Conservation (phyloP, 768 basidiomycete species). For the Macrolepiota dolichaula region DNA sequence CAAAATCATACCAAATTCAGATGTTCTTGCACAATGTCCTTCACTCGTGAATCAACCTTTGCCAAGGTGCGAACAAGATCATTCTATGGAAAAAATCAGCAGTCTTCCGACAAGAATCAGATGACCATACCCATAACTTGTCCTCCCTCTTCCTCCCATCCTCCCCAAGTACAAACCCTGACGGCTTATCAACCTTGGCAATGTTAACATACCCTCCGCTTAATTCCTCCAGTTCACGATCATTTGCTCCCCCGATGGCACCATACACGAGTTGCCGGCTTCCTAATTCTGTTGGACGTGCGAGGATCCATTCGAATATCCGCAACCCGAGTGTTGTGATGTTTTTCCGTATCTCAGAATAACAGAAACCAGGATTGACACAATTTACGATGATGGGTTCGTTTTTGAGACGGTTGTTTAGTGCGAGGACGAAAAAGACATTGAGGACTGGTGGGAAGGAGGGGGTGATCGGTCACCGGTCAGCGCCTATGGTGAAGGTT, state of each 20-base stretch:
- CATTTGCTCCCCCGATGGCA: constrained; percentile 20
- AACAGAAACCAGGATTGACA: constrained; percentile 43
- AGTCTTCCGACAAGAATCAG: background rate
- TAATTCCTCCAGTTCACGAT: constrained; percentile 7
- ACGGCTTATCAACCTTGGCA: constrained; percentile 21
- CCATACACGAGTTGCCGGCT: constrained; percentile 31
- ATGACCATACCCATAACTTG: constrained; percentile 24
- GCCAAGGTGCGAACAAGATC: constrained; percentile 2
- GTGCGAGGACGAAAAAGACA: constrained; percentile 35
- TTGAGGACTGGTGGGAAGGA: constrained; percentile 35
- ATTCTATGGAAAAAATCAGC: background rate
- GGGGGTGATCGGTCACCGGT: too few relatives aligned
- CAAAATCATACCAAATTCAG: too few relatives aligned
- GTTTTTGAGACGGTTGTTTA: constrained; percentile 28
- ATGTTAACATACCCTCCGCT: constrained; percentile 27
- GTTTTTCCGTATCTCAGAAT: constrained; percentile 28
- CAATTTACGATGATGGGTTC: constrained; percentile 30
- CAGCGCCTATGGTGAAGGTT: background rate
- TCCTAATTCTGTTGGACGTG: constrained; percentile 35
- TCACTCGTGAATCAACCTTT: background rate
- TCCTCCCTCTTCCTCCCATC: constrained; percentile 23
- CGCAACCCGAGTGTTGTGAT: background rate
- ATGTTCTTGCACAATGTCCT: too few relatives aligned
- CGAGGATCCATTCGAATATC: constrained; percentile 21
- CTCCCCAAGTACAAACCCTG: constrained; percentile 26